phyloP scores from a whole-genome alignment of 352 stramenopile species.

The Phytophthora macrochlamydospora region DNA sequence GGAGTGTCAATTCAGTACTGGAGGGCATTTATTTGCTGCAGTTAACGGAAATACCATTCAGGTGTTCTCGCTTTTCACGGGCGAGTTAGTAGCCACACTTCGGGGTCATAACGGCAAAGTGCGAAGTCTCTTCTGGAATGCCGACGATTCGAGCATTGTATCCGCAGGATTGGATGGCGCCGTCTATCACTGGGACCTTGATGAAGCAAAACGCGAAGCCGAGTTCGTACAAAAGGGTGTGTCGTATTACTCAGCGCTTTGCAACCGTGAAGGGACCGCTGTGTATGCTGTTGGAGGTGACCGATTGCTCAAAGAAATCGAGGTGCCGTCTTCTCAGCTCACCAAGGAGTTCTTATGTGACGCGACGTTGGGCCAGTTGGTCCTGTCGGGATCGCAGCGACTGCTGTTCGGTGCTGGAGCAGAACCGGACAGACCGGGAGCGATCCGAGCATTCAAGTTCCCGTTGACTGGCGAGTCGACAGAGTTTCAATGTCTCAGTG shows the following conservation, averaged over 20 bases:
- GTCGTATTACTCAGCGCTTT: constrained; percentile 87
- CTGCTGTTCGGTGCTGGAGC: constrained; percentile 89
- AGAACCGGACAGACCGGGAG: constrained; percentile 77
- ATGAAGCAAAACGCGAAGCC: constrained; percentile 90
- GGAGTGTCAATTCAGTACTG: constrained; percentile 85
- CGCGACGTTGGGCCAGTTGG: constrained; percentile 80
- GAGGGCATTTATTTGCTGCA: constrained; percentile 93
- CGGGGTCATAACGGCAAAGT: constrained; percentile 94
- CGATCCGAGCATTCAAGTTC: constrained; percentile 88
- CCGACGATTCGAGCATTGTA: constrained; percentile 87
- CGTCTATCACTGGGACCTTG: constrained; percentile 94
- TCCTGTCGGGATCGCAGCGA: constrained; percentile 81
- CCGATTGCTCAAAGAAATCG: constrained; percentile 91
- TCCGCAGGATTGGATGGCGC: constrained; percentile 92
- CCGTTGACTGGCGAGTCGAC: constrained; percentile 90
- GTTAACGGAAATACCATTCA: constrained; percentile 94
- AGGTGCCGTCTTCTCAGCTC: constrained; percentile 78
- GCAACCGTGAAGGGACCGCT: constrained; percentile 77
- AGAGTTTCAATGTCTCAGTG: constrained; percentile 86
- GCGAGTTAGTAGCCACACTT: constrained; percentile 89
- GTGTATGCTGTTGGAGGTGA: constrained; percentile 90
- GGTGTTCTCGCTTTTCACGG: constrained; percentile 93
- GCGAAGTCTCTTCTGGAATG: constrained; percentile 86
- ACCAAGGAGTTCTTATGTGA: constrained; percentile 87
- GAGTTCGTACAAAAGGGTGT: constrained; percentile 95